Evolutionary conservation across 139 green algal genomes (phyloP).

Genomic region (Pleodorina starrii): DNA sequence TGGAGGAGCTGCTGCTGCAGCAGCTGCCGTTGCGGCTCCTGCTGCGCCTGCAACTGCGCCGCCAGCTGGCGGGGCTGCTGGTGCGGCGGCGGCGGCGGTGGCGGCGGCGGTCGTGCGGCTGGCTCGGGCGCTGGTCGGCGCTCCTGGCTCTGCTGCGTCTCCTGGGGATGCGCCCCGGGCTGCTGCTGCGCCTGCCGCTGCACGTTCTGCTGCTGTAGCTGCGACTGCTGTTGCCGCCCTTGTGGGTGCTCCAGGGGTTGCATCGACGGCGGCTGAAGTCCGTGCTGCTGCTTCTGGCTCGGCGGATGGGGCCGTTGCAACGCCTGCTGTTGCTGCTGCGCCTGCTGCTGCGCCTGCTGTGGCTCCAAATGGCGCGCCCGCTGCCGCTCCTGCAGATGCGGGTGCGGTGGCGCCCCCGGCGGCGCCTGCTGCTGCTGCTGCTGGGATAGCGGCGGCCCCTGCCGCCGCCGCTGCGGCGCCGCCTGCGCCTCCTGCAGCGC

Average conservation of each 20-base stretch:
- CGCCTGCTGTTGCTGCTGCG: background rate
- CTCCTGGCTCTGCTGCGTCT: background rate
- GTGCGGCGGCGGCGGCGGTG: too few species aligned
- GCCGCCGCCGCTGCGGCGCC: background rate
- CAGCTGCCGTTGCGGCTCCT: background rate
- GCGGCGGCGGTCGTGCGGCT: background rate
- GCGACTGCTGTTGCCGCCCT: background rate
- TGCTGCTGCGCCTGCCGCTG: constrained; percentile 6
- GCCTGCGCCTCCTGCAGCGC: background rate
- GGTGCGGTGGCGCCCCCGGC: background rate
- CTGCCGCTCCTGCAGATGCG: background rate
- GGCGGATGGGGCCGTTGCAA: background rate
- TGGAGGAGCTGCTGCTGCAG: too few species aligned
- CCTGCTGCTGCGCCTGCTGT: background rate
- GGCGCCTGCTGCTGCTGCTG: background rate
- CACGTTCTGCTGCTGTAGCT: background rate
- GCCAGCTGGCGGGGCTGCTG: background rate
- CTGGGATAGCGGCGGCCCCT: background rate
- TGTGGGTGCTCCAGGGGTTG: background rate
- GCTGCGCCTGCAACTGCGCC: background rate
- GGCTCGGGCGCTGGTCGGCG: background rate
- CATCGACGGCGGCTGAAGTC: background rate
- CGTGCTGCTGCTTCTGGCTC: background rate
- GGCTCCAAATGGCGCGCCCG: background rate
- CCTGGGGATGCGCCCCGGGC: background rate